Conservation (phyloP, 2,329 filamentous ascomycete species). For the Aureobasidium subglaciale region DNA sequence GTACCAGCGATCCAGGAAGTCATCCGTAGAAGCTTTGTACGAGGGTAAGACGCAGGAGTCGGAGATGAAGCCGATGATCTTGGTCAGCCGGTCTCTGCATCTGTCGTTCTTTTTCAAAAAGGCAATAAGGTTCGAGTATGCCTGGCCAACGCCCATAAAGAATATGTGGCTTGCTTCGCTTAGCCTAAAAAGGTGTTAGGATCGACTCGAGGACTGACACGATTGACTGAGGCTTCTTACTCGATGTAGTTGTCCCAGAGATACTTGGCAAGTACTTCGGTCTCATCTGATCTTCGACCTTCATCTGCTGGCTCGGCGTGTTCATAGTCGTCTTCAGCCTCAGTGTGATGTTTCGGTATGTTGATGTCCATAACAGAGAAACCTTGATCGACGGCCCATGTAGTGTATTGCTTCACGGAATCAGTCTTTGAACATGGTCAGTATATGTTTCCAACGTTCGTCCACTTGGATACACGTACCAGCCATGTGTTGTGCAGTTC, state of each 20-base stretch:
- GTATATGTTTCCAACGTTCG: slow-evolving; percentile 21
- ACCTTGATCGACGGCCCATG: slow-evolving; percentile 69
- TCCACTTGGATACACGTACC: slow-evolving; percentile 41
- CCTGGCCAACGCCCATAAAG: slow-evolving; percentile 81
- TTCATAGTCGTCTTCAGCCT: slow-evolving; percentile 41
- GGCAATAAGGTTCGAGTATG: slow-evolving; percentile 75
- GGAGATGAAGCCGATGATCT: slow-evolving; percentile 74
- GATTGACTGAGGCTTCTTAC: slow-evolving; percentile 30
- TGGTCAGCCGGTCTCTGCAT: slow-evolving; percentile 61
- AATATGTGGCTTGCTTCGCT: slow-evolving; percentile 66
- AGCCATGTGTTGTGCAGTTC: slow-evolving; percentile 83
- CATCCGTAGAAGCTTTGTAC: slow-evolving; percentile 57
- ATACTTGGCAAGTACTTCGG: slow-evolving; percentile 70
- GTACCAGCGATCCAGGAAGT: slow-evolving; percentile 73
- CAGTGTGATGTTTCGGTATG: slow-evolving; percentile 68
- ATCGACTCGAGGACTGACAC: not conserved
- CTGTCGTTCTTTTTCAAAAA: slow-evolving; percentile 59
- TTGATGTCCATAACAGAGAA: slow-evolving; percentile 91
- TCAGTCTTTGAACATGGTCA: slow-evolving; percentile 61
- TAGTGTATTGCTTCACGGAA: slow-evolving; percentile 69
- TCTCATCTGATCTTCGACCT: slow-evolving; percentile 36
- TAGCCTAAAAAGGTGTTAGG: slow-evolving; percentile 39
- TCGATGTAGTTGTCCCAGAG: slow-evolving; percentile 98
- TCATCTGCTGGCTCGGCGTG: slow-evolving; percentile 43
- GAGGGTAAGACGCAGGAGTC: slow-evolving; percentile 63